phyloP scores from a whole-genome alignment of 1,284 basidiomycete species.

The Phaffia rhodozyma region DNA sequence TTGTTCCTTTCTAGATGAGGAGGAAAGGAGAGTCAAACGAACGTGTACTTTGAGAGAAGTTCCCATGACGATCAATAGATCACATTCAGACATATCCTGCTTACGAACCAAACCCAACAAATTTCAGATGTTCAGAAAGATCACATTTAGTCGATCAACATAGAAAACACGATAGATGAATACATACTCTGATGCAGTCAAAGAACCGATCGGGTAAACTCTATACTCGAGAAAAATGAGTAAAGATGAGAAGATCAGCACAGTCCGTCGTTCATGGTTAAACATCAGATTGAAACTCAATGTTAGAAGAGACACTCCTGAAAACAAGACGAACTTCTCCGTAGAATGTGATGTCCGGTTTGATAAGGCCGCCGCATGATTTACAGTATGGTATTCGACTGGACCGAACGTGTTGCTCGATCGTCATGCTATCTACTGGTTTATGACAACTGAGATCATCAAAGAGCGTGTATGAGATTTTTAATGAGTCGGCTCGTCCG shows the following conservation, averaged over 20 bases:
- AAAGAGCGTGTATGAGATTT: no score
- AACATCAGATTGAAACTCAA: not conserved
- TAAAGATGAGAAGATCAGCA: slow-evolving; percentile 42
- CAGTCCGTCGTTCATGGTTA: slow-evolving; percentile 37
- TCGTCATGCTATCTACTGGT: not conserved
- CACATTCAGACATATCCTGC: slow-evolving; percentile 44
- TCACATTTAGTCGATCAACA: no score
- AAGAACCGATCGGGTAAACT: slow-evolving; percentile 41
- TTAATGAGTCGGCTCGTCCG: no score
- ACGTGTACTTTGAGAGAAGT: slow-evolving; percentile 55
- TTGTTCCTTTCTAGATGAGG: not conserved
- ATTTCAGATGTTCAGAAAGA: not conserved
- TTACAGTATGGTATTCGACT: not conserved
- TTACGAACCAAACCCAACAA: slow-evolving; percentile 15
- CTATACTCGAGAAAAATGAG: slow-evolving; percentile 31
- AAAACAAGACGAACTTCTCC: slow-evolving; percentile 46
- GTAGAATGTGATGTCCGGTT: slow-evolving; percentile 88
- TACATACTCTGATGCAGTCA: slow-evolving; percentile 25
- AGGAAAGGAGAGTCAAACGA: not conserved
- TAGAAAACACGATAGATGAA: not conserved
- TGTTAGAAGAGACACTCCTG: not conserved
- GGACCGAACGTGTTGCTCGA: slow-evolving; percentile 7
- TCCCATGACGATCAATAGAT: slow-evolving; percentile 82
- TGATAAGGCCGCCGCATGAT: slow-evolving; percentile 8
- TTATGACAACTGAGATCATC: not conserved